phyloP scores from a whole-genome alignment of 257 asterid species.

The Catharanthus roseus region DNA sequence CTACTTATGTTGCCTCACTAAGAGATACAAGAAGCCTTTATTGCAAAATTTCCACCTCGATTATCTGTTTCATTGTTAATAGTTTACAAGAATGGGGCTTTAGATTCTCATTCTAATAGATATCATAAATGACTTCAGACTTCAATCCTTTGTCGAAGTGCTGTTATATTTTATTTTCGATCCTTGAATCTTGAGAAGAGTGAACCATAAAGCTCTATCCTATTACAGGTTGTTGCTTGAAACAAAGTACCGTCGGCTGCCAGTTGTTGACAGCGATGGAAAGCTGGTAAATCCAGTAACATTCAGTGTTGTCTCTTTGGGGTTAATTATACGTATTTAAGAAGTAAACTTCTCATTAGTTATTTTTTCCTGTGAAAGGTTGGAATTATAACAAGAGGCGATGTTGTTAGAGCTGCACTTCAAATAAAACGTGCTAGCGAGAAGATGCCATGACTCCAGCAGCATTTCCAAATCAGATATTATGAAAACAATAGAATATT shows the following conservation, averaged over 20 bases:
- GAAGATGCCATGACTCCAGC: constrained; percentile 19
- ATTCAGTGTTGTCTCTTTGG: background rate
- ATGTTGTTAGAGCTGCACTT: constrained; percentile 87
- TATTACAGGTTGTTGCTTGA: constrained; percentile 62
- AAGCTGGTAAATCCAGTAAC: constrained; percentile 59
- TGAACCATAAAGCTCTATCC: background rate
- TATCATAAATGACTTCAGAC: background rate
- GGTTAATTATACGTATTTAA: background rate
- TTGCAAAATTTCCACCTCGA: background rate
- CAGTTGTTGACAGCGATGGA: constrained; percentile 80
- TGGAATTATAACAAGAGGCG: constrained; percentile 87
- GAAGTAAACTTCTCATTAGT: constrained; percentile 11
- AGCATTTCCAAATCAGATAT: background rate
- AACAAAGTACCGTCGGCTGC: constrained; percentile 80
- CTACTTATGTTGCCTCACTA: background rate
- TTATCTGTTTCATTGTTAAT: background rate
- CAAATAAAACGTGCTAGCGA: constrained; percentile 54
- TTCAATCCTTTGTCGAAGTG: background rate
- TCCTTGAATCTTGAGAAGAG: background rate
- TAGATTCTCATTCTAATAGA: background rate
- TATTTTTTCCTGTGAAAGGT: constrained; percentile 35
- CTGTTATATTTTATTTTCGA: background rate
- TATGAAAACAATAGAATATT: background rate
- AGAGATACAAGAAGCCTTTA: background rate
- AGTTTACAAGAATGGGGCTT: background rate